phyloP scores from a whole-genome alignment of 768 basidiomycete species.

The Nidularia sp. region DNA sequence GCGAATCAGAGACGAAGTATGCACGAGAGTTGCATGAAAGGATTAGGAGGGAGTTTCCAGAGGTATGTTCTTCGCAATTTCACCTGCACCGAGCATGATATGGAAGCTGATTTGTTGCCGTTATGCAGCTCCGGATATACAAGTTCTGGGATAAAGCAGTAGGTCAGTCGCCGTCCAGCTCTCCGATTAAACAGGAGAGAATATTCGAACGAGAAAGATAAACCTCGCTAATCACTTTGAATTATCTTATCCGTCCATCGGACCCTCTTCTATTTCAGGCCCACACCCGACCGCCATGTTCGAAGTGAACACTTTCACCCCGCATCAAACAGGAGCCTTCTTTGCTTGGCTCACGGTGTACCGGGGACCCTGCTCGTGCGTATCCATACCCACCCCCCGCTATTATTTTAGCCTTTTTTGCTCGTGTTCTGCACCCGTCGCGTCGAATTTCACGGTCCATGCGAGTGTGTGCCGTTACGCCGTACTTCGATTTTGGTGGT shows the following conservation, averaged over 20 bases:
- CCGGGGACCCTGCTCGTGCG: conserved; percentile 70
- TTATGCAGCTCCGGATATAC: conserved; percentile 52
- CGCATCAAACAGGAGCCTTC: conserved; percentile 65
- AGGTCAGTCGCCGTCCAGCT: conserved; percentile 29
- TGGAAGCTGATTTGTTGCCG: background rate
- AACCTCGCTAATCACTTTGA: too few relatives aligned
- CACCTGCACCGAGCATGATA: background rate
- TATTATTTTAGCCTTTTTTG: background rate
- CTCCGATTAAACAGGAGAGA: too few relatives aligned
- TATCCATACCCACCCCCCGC: conserved; percentile 6
- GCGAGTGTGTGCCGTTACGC: too few relatives aligned
- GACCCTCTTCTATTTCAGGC: conserved; percentile 21
- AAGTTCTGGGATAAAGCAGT: conserved; percentile 59
- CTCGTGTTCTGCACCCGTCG: background rate
- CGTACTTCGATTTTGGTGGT: too few relatives aligned
- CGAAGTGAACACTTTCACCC: conserved; percentile 62
- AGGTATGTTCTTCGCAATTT: conserved; percentile 30
- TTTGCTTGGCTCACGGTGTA: conserved; percentile 67
- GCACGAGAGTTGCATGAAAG: conserved; percentile 56
- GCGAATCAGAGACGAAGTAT: conserved; percentile 37
- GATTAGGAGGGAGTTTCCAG: conserved; percentile 63
- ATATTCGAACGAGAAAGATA: too few relatives aligned
- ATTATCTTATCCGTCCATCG: too few relatives aligned
- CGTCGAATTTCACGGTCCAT: background rate
- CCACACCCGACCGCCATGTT: conserved; percentile 74